Evolutionary conservation across 371 early-diverging fungal genomes (phyloP).

Genomic region (Lichtheimia corymbifera): DNA sequence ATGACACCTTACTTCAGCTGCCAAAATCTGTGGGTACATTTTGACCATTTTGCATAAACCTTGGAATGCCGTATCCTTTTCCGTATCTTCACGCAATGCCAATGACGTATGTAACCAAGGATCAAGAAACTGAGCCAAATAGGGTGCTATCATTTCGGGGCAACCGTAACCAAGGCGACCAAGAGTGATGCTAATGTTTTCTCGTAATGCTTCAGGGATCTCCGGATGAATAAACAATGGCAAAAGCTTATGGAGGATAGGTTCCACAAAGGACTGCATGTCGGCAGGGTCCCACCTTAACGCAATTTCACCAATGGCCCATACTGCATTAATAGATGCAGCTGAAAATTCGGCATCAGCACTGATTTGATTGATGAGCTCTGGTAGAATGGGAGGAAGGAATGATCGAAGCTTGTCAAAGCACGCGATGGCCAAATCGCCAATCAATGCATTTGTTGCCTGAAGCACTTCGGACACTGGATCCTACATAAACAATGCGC

Average conservation of each 20-base stretch:
- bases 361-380: constrained; percentile 73
- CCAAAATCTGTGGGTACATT: constrained; percentile 75
- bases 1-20: constrained; percentile 31
- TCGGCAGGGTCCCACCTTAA: constrained; percentile 59
- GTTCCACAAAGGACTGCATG: constrained; percentile 65
- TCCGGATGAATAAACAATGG: constrained; percentile 64
- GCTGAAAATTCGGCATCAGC: constrained; percentile 59
- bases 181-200: constrained; percentile 89
- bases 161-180: constrained; percentile 85
- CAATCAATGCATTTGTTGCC: constrained; percentile 90
- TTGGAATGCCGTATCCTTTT: constrained; percentile 90
- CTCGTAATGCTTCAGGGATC: constrained; percentile 65
- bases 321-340: constrained; percentile 92
- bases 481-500: constrained; percentile 50
- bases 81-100: constrained; percentile 79
- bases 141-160: constrained; percentile 70
- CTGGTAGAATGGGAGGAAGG: constrained; percentile 72
- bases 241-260: constrained; percentile 71
- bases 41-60: constrained; percentile 85
- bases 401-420: constrained; percentile 73
- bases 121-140: constrained; percentile 65
- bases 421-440: constrained; percentile 88
- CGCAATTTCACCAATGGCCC: constrained; percentile 95
- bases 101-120: constrained; percentile 70
- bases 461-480: constrained; percentile 81